Evolutionary conservation across 257 asterid species (phyloP).

Genomic region (Galeopsis tetrahit): DNA sequence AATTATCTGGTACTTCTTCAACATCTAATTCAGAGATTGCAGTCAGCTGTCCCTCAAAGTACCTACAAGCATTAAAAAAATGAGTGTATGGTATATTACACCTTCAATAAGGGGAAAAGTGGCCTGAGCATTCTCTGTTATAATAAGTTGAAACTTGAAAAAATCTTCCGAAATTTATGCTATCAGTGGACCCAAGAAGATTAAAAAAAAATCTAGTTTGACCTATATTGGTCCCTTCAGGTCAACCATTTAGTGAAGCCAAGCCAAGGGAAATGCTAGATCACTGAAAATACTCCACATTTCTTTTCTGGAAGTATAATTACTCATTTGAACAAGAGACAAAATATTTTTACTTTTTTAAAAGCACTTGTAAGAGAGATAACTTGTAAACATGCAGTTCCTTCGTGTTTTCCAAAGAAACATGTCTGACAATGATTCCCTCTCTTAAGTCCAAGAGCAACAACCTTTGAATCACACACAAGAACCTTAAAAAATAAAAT

Average conservation of each 20-base stretch:
- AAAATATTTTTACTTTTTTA: too few relatives aligned
- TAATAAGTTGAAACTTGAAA: neutral
- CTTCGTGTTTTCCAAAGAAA: neutral
- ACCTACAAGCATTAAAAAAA: conserved; percentile 51
- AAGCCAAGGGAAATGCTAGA: conserved; percentile 8
- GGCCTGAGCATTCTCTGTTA: neutral
- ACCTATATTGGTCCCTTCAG: neutral
- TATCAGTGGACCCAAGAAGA: neutral
- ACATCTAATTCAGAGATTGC: conserved; percentile 65
- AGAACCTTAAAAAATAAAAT: conserved; percentile 9
- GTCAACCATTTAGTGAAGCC: conserved; percentile 7
- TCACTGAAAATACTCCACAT: neutral
- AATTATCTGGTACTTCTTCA: conserved; percentile 57
- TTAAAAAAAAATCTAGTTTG: neutral
- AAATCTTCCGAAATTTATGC: neutral
- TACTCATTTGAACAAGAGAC: neutral
- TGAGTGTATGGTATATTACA: neutral
- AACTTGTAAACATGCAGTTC: neutral
- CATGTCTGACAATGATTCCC: neutral
- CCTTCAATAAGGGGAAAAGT: conserved; percentile 19
- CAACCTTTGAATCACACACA: conserved; percentile 8
- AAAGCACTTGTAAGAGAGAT: neutral
- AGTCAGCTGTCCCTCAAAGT: conserved; percentile 88
- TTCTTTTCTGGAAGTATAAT: neutral
- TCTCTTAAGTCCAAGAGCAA: conserved; percentile 7